Base-by-base conservation (phyloP, 768 basidiomycete genomes). In the Trametes cinnabarina region DNA sequence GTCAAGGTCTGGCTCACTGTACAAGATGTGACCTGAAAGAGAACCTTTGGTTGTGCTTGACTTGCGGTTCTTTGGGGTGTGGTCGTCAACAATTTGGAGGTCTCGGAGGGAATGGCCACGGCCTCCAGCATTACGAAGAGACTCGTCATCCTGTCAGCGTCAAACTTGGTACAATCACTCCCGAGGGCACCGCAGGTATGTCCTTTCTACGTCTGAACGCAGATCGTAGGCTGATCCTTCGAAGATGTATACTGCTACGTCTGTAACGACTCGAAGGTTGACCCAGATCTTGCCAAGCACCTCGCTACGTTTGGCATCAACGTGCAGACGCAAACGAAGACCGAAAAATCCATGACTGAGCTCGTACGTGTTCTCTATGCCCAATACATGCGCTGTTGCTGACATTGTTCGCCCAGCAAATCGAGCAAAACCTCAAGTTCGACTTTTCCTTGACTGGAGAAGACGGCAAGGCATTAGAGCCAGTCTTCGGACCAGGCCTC, bases 331-430 rank as follows among this genome's bases (percentile, higher is more conserved):
- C 86, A 91, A 67, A 86, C 74, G 5, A 98, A 98, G 75, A 98
- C 95, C 0, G 94, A 97, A 71, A 98, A 97, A 75, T 92, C 86
- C 55, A 92, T 97, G 87, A 97, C 95, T 0, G 96, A 99, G 68
- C 78, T 99, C 62, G 94, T 94, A 57, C 48, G 83, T 69, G 0
- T 30, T 23, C 11, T 26, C 2, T 26, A 20, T 5, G 4, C 3
- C 11, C 8, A 11, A 43, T n/a, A 12, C 23, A n/a, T 43, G 20
- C 10, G 34, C 22, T 5, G 1, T n/a, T 11, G 46, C 9, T 47
- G 39, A 58, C 43, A n/a, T 7, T 8, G 42, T n/a, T 1, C 23
- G 14, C 25, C 41, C 40, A 87, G 92, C 92, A 98, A 89, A 89
- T 98, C 65, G 95, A 98, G 69, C 94, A 98, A 62, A 99, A 99